Evolutionary conservation across 2,329 filamentous ascomycete genomes (phyloP), one percentile per base, ranked within the genome.

Genomic region (Dactylellina sp.): DNA sequence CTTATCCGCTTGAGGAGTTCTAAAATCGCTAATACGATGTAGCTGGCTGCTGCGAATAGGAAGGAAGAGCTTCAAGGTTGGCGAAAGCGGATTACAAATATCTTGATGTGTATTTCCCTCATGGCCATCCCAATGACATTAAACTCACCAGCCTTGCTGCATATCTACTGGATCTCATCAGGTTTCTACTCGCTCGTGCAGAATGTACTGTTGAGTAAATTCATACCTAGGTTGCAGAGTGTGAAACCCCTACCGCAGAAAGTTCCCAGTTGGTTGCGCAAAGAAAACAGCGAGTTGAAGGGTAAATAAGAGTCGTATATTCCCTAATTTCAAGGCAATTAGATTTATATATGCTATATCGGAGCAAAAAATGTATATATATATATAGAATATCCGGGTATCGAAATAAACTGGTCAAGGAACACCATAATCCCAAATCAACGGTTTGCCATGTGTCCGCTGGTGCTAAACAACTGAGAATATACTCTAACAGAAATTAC

Each of bases 81-180:
- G 70, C 28, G 61, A 22, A 74, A 74, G 18, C 44, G 32, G 5
- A 16, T 74, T 7, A 60, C 50, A 14, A 68, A 56, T 24, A 56
- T 49, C 1, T 18, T 75, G 25, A 53, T 53, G 50, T 25, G 12
- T 2, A 49, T 75, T 2, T 63, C 56, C 39, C 42, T 75, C 1
- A 32, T 44, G 1, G 46, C 61, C 3, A 42, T 75, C 16, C 71
- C 71, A 9, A 22, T 75, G 24, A 75, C 71, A 1, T 20, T 75
- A 22, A 62, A 68, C 25, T 59, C 62, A 2, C 71, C 71, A 0
- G 49, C 64, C 3, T 20, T 75, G 1, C 22, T 75, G 24, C 46
- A 63, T 16, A 14, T 75, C 14, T 75, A 75, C 32, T 75, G 71
- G 71, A 59, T 56, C 18, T 63, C 71, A 4, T 68, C 63, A n/a